Evolutionary conservation across 345 rosid genomes (phyloP).

Genomic region (Chamaenerion angustifolium): DNA sequence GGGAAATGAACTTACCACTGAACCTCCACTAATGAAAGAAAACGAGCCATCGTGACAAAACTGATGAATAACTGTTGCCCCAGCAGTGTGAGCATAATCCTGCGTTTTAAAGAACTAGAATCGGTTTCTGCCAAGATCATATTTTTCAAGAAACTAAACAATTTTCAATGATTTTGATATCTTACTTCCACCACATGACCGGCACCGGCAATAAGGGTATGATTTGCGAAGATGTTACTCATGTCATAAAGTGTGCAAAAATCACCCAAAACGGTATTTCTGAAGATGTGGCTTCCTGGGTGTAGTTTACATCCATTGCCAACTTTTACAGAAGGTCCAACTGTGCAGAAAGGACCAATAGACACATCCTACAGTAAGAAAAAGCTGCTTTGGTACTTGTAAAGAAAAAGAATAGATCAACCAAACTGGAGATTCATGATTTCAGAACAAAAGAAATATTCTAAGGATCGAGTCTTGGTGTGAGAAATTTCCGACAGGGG

Average conservation of each 20-base stretch:
- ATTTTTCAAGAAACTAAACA: conserved; percentile 10
- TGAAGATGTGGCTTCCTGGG: conserved; percentile 71
- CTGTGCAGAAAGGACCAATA: conserved; percentile 70
- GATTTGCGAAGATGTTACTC: conserved; percentile 78
- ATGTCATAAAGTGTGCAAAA: conserved; percentile 75
- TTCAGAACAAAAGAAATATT: too few species aligned
- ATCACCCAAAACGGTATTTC: conserved; percentile 62
- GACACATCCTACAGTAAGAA: conserved; percentile 44
- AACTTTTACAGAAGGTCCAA: conserved; percentile 67
- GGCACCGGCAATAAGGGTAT: conserved; percentile 87
- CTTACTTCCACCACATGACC: conserved; percentile 76
- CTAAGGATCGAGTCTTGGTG: too few species aligned
- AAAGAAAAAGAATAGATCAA: too few species aligned
- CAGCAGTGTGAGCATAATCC: conserved; percentile 79
- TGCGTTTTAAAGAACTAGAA: conserved; percentile 23
- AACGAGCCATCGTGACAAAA: conserved; percentile 71
- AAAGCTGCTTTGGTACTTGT: too few species aligned
- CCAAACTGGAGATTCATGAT: too few species aligned
- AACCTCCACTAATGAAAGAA: conserved; percentile 84
- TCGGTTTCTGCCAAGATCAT: background rate
- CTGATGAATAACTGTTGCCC: conserved; percentile 75
- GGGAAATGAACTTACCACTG: conserved; percentile 45
- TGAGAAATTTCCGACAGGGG: too few species aligned
- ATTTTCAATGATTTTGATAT: background rate
- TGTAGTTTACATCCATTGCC: conserved; percentile 60